Evolutionary conservation across 2,329 filamentous ascomycete genomes (phyloP).

Genomic region (Alternaria burnsii): DNA sequence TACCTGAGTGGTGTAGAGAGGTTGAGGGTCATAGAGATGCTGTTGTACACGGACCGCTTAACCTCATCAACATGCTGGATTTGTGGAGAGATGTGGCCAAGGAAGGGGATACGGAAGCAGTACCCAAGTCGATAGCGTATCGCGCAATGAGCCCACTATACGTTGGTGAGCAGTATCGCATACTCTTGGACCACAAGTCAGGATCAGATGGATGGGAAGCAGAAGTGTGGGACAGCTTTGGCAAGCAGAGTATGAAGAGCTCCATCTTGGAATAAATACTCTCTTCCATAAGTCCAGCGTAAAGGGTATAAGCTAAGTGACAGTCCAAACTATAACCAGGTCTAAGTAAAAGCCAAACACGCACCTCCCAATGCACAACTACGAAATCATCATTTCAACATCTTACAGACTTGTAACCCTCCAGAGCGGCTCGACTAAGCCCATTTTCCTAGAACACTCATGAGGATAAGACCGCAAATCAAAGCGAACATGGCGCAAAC

Average conservation of each 20-base stretch:
- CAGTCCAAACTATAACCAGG: not conserved
- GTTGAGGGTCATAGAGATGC: slow-evolving; percentile 78
- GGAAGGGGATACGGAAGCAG: slow-evolving; percentile 21
- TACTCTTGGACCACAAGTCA: slow-evolving; percentile 29
- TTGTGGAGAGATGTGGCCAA: slow-evolving; percentile 43
- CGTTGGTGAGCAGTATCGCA: slow-evolving; percentile 42
- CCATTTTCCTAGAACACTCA: slow-evolving; percentile 81
- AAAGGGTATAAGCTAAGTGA: slow-evolving; percentile 4
- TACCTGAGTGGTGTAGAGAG: slow-evolving; percentile 72
- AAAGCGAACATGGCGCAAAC: slow-evolving; percentile 62
- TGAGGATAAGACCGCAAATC: slow-evolving; percentile 69
- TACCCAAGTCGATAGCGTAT: slow-evolving; percentile 41
- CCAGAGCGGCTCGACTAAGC: slow-evolving; percentile 54
- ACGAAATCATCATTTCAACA: slow-evolving; percentile 8
- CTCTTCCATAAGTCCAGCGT: not conserved
- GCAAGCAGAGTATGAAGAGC: slow-evolving; percentile 44
- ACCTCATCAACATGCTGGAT: slow-evolving; percentile 62
- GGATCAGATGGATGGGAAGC: slow-evolving; percentile 26
- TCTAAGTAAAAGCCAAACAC: slow-evolving; percentile 3
- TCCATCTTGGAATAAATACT: slow-evolving; percentile 32
- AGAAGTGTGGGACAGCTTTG: slow-evolving; percentile 45
- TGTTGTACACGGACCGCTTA: slow-evolving; percentile 88
- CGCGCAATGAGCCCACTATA: slow-evolving; percentile 46
- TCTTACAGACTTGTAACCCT: not conserved
- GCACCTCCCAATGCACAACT: slow-evolving; percentile 6